These are phyloP conservation scores for Xylaria sp. DNA, from an alignment of 2,329 filamentous ascomycete genomes.

Conservation along the genomic window DNA sequence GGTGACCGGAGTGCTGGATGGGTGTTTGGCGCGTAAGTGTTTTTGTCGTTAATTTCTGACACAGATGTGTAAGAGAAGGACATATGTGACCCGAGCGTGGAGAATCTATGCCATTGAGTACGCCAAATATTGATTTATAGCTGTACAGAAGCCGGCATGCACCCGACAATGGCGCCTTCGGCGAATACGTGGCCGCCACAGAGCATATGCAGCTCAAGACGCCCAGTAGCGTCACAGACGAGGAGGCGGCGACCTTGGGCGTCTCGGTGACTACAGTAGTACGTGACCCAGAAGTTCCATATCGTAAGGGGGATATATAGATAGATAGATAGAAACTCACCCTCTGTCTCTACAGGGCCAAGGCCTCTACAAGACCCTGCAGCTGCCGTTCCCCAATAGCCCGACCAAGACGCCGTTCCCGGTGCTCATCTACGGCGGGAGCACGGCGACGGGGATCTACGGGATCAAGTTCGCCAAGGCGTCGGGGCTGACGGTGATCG, in stretches of 20 bases:
- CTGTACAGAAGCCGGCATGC: conserved; percentile 47
- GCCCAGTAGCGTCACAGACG: conserved; percentile 57
- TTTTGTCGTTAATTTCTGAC: not conserved
- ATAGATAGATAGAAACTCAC: not conserved
- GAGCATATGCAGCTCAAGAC: conserved; percentile 56
- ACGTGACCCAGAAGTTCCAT: conserved; percentile 25
- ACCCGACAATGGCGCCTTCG: conserved; percentile 57
- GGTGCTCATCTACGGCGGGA: conserved; percentile 59
- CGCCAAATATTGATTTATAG: conserved; percentile 4
- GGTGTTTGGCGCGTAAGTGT: conserved; percentile 40
- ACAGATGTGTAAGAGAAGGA: not conserved
- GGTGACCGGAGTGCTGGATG: conserved; percentile 60
- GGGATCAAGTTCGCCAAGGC: conserved; percentile 57
- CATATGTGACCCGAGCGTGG: not conserved
- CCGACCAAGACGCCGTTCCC: conserved; percentile 51
- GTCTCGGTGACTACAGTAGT: conserved; percentile 56
- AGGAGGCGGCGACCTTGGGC: conserved; percentile 57
- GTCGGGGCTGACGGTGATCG: conserved; percentile 53
- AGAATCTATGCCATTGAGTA: not conserved
- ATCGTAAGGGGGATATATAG: not conserved
- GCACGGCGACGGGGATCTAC: conserved; percentile 66
- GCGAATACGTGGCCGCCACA: conserved; percentile 53
- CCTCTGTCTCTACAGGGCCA: conserved; percentile 52
- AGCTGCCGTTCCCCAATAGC: conserved; percentile 57
- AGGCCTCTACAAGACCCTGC: conserved; percentile 58